Percentiles rank a stretch among this genome's conserved stretches.
These are phyloP conservation scores for Dendrobium huoshanense DNA, from an alignment of 106 monocot species.

Conservation along the genomic window DNA sequence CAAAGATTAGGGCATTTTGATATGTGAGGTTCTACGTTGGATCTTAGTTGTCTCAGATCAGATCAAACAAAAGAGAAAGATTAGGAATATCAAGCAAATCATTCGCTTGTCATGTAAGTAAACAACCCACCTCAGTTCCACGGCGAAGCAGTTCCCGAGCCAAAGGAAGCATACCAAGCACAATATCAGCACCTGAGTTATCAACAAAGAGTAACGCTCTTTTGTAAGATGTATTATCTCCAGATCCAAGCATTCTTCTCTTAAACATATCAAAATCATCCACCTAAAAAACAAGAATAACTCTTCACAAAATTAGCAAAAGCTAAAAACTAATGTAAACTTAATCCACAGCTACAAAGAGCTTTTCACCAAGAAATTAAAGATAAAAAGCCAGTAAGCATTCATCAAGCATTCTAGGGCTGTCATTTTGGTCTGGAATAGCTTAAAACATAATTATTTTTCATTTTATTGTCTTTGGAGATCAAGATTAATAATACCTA, in stretches of 20 bases:
- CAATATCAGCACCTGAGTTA: slow-evolving; percentile 96
- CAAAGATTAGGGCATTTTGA: not conserved
- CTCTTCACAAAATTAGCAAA: not conserved
- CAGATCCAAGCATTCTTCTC: slow-evolving; percentile 49
- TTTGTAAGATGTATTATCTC: slow-evolving; percentile 47
- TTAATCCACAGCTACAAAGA: not conserved
- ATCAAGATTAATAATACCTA: not conserved
- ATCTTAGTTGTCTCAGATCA: not conserved
- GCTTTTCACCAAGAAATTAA: not conserved
- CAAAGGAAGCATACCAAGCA: slow-evolving; percentile 98
- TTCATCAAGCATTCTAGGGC: not conserved
- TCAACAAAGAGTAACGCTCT: slow-evolving; percentile 97
- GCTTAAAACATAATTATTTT: not conserved
- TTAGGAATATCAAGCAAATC: not conserved
- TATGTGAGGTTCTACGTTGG: not conserved
- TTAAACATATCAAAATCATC: slow-evolving; percentile 97
- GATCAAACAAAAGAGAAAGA: not conserved
- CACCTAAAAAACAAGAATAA: slow-evolving; percentile 40
- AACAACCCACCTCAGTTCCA: slow-evolving; percentile 76
- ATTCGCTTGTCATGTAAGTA: not conserved
- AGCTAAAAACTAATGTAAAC: not conserved
- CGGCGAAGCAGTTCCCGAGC: slow-evolving; percentile 74
- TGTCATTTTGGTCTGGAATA: not conserved
- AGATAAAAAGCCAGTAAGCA: not conserved
- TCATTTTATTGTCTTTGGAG: not conserved